Percentiles rank a stretch among this genome's conserved stretches.
These are phyloP conservation scores for Quercus tomentella DNA, from an alignment of 331 rosid species.

Conservation along the genomic window DNA sequence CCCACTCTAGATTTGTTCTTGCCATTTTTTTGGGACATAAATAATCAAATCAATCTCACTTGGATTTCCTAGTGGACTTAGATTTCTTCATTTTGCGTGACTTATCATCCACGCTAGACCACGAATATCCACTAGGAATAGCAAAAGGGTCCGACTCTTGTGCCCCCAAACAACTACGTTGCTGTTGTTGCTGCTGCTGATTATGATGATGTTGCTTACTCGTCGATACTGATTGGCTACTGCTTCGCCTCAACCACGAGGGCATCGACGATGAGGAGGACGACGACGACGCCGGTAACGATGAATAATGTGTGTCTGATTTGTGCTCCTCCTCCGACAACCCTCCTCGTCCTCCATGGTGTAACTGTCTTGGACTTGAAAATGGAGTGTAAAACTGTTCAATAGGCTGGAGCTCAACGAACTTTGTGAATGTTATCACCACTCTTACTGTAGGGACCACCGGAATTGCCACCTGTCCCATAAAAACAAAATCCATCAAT, in stretches of 20 bases:
- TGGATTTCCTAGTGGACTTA: conserved; percentile 65
- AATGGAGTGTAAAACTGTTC: conserved; percentile 84
- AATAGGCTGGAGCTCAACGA: conserved; percentile 67
- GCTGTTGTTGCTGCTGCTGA: conserved; percentile 26
- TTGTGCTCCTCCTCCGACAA: conserved; percentile 32
- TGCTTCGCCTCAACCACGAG: conserved; percentile 61
- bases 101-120: conserved; percentile 66
- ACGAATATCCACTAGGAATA: conserved; percentile 72
- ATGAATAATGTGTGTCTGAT: conserved; percentile 17
- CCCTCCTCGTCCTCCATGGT: conserved; percentile 22
- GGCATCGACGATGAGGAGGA: conserved; percentile 30
- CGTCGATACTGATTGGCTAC: conserved; percentile 42
- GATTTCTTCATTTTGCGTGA: conserved; percentile 65
- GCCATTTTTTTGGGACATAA: neutral
- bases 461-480: conserved; percentile 85
- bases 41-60: conserved; percentile 16
- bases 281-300: conserved; percentile 7
- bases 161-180: conserved; percentile 11
- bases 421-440: conserved; percentile 92
- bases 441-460: conserved; percentile 99
- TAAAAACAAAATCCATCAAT: conserved; percentile 8
- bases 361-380: conserved; percentile 71
- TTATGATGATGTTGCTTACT: conserved; percentile 8
- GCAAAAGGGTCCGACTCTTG: conserved; percentile 77
- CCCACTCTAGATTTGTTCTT: neutral